Evolutionary conservation across 441 rosid genomes (phyloP), one percentile per base, ranked within the genome.

Genomic region (Oxalis stricta): DNA sequence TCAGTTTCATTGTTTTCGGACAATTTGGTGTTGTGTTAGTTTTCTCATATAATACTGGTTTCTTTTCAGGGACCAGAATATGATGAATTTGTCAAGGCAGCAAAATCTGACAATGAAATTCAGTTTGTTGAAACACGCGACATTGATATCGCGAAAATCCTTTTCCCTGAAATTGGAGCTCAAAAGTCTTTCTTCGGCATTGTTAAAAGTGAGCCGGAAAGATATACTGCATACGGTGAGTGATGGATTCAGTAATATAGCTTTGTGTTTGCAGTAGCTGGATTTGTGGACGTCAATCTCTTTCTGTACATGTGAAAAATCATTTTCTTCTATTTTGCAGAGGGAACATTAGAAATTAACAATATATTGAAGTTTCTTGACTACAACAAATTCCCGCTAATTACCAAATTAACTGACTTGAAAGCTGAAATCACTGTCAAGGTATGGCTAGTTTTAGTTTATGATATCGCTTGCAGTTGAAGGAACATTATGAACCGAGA

Each of bases 381-480:
- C 43, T 41, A 55, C 45, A 76, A 75, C 75, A 88, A 82, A 71
- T 84, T 79, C 53, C 93, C 97, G 1, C 58, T 88, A 58, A 73
- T 84, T 46, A 84, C 82, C 50, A 73, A 58, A 65, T 53, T 88
- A 60, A 72, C 82, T 46, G 95, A 84, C n/a, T n/a, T n/a, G n/a
- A n/a, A n/a, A n/a, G n/a, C n/a, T n/a, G n/a, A n/a, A n/a, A n/a
- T n/a, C n/a, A n/a, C n/a, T n/a, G n/a, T n/a, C n/a, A n/a, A n/a
- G n/a, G n/a, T n/a, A n/a, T n/a, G n/a, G n/a, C n/a, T n/a, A n/a
- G n/a, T n/a, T n/a, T n/a, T n/a, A n/a, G n/a, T n/a, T n/a, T n/a
- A n/a, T n/a, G n/a, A n/a, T n/a, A n/a, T n/a, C n/a, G n/a, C n/a
- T 53, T 71, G 74, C 81, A 91, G 99, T 52, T 91, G 66, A 84